Evolutionary conservation across 805 yeast species (phyloP), one percentile per base, ranked within the genome.

Genomic region (Saccharomycodes ludwigii): DNA sequence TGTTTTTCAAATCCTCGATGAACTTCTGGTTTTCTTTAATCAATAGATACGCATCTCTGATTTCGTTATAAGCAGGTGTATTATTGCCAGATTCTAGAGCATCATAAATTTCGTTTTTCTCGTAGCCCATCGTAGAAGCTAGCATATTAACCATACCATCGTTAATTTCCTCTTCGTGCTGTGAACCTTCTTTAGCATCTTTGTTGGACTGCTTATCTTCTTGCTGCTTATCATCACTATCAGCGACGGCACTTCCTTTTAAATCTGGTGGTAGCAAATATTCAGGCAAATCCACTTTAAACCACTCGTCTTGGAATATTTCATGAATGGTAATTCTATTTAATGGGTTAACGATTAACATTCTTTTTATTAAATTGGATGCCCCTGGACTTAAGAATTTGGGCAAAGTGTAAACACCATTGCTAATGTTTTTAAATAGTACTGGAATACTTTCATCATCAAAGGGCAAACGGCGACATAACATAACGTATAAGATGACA

Each of bases 361-460:
- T 88, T 50, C 78, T 73, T 23, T 86, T 79, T 38, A 86, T 68
- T 44, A 86, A 57, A 44, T 73, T 72, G 44, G 83, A 77, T 3
- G 96, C 94, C 4, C 95, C 96, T 0, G 72, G 64, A 14, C 94
- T 78, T 38, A 86, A 61, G 50, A 78, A 85, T 44, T 79, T 81
- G 13, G 97, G 97, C 38, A 86, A 65, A 0, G 93, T 75, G 58
- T 85, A 88, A 32, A 84, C 88, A 56, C 97, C 97, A 49, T 83
- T 81, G 48, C 84, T 73, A 49, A 86, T 88, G 48, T 85, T 84
- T 54, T 85, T 85, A 65, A 88, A 86, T 40, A 86, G 64, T 2
- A 91, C 93, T 6, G 97, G 97, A 34, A 86, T 88, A 52, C 84
- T 79, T 50, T 86, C 97, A 56, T 86, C 97, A 57, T 86, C 97